phyloP scores from a whole-genome alignment of 306 rosid genomes.

The Elaeagnus macrophylla region DNA sequence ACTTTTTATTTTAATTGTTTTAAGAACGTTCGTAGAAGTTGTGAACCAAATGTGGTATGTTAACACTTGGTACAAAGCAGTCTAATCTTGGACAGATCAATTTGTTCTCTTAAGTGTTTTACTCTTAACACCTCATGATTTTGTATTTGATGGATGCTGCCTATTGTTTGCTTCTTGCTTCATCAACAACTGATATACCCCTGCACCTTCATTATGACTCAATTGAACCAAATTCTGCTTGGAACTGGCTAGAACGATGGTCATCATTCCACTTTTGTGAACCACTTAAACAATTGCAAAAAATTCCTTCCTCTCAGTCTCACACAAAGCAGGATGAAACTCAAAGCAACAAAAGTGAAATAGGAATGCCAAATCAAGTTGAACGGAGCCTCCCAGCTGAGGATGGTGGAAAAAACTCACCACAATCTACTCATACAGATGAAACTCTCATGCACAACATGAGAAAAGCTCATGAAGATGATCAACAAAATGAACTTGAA shows the following conservation, averaged over 20 bases:
- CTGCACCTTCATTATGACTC: slow-evolving; percentile 25
- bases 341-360: slow-evolving; percentile 22
- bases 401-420: slow-evolving; percentile 22
- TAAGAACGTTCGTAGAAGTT: too few relatives aligned
- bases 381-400: slow-evolving; percentile 22
- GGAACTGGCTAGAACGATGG: slow-evolving; percentile 51
- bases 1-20: too few relatives aligned
- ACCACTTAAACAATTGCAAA: slow-evolving; percentile 22
- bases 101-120: too few relatives aligned
- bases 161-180: slow-evolving; percentile 36
- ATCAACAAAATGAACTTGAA: slow-evolving; percentile 19
- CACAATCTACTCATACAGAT: slow-evolving; percentile 14
- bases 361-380: slow-evolving; percentile 30
- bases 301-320: slow-evolving; percentile 16
- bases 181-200: slow-evolving; percentile 30
- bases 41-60: too few relatives aligned
- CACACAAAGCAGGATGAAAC: slow-evolving; percentile 13
- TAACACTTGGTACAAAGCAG: too few relatives aligned
- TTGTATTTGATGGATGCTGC: too few relatives aligned
- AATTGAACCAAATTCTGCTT: slow-evolving; percentile 26
- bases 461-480: slow-evolving; percentile 25
- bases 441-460: slow-evolving; percentile 26
- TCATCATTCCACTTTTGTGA: slow-evolving; percentile 40
- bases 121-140: too few relatives aligned
- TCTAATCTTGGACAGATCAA: too few relatives aligned